A percentile compares a stretch with the other conserved stretches of the same genome.
Conservation (phyloP, 1,284 basidiomycete genomes). For the Polyporus tsugae region DNA sequence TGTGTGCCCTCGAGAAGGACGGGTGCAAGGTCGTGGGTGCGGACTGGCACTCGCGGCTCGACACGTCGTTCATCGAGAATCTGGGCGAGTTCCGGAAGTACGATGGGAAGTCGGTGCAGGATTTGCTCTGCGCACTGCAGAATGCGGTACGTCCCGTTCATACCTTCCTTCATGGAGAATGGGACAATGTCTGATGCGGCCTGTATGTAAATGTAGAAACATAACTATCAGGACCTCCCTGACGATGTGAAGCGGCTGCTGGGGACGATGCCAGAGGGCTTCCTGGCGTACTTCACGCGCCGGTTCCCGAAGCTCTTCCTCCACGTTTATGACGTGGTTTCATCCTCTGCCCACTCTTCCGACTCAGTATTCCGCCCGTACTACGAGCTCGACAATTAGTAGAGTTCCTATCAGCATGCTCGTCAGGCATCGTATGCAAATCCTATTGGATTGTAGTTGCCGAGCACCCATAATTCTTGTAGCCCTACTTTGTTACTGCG, state of each 20-base stretch:
- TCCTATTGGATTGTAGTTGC: too few species aligned
- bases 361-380: slow-evolving; percentile 80
- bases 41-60: slow-evolving; percentile 90
- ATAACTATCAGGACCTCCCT: slow-evolving; percentile 97
- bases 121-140: slow-evolving; percentile 89
- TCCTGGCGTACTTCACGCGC: slow-evolving; percentile 90
- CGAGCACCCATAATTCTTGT: too few species aligned
- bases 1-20: slow-evolving; percentile 79
- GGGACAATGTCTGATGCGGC: neutral
- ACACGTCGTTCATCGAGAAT: slow-evolving; percentile 92
- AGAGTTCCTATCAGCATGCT: too few species aligned
- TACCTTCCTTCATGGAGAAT: neutral
- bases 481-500: too few species aligned
- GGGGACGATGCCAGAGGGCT: slow-evolving; percentile 92
- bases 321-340: slow-evolving; percentile 88
- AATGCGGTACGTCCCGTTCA: slow-evolving; percentile 79
- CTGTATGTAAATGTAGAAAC: slow-evolving; percentile 69
- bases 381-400: slow-evolving; percentile 72
- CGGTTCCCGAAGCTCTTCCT: slow-evolving; percentile 93
- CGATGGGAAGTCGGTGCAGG: slow-evolving; percentile 89
- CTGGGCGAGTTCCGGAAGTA: slow-evolving; percentile 98
- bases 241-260: slow-evolving; percentile 88
- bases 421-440: too few species aligned
- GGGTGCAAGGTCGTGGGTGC: slow-evolving; percentile 79
- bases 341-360: slow-evolving; percentile 65